A percentile compares a stretch with the other conserved stretches of the same genome.
phyloP scores from a whole-genome alignment of 2,329 filamentous ascomycete species.

The Amauroascus verrucosus region DNA sequence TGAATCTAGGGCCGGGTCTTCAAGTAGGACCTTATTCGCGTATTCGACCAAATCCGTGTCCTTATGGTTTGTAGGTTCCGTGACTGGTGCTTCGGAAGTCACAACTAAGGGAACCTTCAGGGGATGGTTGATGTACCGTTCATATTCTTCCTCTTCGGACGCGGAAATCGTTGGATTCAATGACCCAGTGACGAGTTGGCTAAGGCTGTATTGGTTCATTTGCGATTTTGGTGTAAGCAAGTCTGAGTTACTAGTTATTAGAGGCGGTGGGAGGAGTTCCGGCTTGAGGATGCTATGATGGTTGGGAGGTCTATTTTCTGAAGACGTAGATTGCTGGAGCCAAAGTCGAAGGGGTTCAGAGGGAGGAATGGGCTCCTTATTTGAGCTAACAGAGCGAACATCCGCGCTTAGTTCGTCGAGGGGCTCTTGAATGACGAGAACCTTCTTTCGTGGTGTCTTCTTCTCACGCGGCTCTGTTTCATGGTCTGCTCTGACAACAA shows the following conservation, averaged over 20 bases:
- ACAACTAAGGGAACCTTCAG: conserved; percentile 67
- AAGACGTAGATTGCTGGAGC: conserved; percentile 26
- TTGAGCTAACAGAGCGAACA: conserved; percentile 29
- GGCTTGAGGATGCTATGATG: conserved; percentile 48
- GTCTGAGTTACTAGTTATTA: conserved; percentile 2
- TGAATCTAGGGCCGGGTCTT: conserved; percentile 39
- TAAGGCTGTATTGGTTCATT: conserved; percentile 57
- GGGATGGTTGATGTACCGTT: conserved; percentile 78
- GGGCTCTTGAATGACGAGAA: conserved; percentile 59
- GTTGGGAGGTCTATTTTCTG: conserved; percentile 25
- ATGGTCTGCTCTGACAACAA: conserved; percentile 57
- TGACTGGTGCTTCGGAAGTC: conserved; percentile 34
- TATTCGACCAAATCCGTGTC: conserved; percentile 69
- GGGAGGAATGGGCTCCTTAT: conserved; percentile 14
- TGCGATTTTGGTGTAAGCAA: conserved; percentile 56
- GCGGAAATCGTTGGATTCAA: conserved; percentile 71
- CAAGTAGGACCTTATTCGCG: conserved; percentile 57
- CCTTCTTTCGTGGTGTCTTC: conserved; percentile 51
- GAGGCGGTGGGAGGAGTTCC: not conserved
- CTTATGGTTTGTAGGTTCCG: conserved; percentile 28
- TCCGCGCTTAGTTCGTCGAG: conserved; percentile 37
- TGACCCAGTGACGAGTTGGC: conserved; percentile 73
- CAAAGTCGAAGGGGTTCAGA: conserved; percentile 22
- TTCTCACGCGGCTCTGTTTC: conserved; percentile 50
- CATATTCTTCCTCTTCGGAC: conserved; percentile 75